phyloP scores from a whole-genome alignment of 169 alveolate species.

The Plasmodium gaboni region DNA sequence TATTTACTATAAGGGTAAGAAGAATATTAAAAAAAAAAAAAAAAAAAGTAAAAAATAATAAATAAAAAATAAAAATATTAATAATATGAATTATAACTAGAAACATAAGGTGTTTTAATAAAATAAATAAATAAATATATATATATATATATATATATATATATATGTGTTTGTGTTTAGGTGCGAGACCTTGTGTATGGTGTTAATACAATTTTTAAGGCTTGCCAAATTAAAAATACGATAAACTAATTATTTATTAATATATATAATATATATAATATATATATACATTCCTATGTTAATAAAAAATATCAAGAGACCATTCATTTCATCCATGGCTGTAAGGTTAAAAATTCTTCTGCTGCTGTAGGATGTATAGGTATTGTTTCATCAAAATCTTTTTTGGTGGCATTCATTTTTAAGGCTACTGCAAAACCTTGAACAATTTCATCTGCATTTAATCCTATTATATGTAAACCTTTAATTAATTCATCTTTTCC shows the following conservation, averaged over 20 bases:
- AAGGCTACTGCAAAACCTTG: constrained; percentile 94
- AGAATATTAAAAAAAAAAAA: too few relatives aligned
- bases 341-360: constrained; percentile 90
- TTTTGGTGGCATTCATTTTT: constrained; percentile 91
- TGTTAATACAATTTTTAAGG: not conserved
- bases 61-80: too few relatives aligned
- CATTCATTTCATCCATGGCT: constrained; percentile 80
- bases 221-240: not conserved
- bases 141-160: not conserved
- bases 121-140: not conserved
- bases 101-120: too few relatives aligned
- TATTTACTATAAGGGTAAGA: too few relatives aligned
- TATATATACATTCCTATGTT: not conserved
- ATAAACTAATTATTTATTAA: not conserved
- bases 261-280: not conserved
- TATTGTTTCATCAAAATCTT: constrained; percentile 88
- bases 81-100: too few relatives aligned
- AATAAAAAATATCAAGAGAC: not conserved
- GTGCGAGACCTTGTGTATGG: not conserved
- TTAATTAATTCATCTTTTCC: constrained; percentile 87
- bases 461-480: constrained; percentile 91
- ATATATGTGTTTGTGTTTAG: not conserved
- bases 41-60: too few relatives aligned
- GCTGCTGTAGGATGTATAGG: constrained; percentile 94
- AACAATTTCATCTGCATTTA: constrained; percentile 91